These are phyloP conservation scores for Thermomucor indicae-seudaticae DNA, from an alignment of 371 early-diverging fungal genomes.

Conservation along the genomic window DNA sequence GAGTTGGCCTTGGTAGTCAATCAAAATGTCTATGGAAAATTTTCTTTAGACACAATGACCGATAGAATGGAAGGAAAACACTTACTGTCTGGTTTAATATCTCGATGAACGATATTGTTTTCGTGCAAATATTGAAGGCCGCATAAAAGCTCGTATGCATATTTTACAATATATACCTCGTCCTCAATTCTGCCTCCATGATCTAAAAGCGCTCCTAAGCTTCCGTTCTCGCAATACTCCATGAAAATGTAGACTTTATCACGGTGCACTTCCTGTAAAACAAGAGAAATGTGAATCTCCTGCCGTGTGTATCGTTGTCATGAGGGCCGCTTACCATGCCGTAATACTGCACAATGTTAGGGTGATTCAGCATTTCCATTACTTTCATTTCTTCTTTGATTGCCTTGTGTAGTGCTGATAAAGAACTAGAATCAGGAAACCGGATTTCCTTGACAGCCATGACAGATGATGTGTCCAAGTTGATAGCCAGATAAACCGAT, in stretches of 20 bases:
- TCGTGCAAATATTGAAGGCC: slow-evolving; percentile 90
- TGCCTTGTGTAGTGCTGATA: slow-evolving; percentile 64
- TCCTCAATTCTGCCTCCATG: slow-evolving; percentile 79
- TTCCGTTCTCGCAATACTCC: slow-evolving; percentile 90
- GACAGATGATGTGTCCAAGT: slow-evolving; percentile 81
- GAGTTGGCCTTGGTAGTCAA: slow-evolving; percentile 75
- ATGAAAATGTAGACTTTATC: slow-evolving; percentile 91
- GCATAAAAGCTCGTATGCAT: slow-evolving; percentile 81
- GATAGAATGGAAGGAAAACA: slow-evolving; percentile 5
- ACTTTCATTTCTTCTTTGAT: slow-evolving; percentile 90
- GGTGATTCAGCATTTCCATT: slow-evolving; percentile 84
- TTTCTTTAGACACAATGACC: background rate
- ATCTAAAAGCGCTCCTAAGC: slow-evolving; percentile 71
- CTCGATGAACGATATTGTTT: slow-evolving; percentile 87
- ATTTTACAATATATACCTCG: slow-evolving; percentile 68
- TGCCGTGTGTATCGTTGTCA: background rate
- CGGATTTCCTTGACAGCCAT: slow-evolving; percentile 94
- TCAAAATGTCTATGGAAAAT: slow-evolving; percentile 59
- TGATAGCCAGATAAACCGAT: slow-evolving; percentile 79
- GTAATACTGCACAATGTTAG: slow-evolving; percentile 88
- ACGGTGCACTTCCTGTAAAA: slow-evolving; percentile 74
- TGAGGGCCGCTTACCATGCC: slow-evolving; percentile 53
- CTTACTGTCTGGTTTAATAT: slow-evolving; percentile 87
- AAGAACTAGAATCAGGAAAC: slow-evolving; percentile 75
- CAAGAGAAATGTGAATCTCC: too few species aligned